Percentiles rank a stretch among this genome's conserved stretches.
Conservation (phyloP, 2,329 filamentous ascomycete genomes). For the Bipolaris oryzae region DNA sequence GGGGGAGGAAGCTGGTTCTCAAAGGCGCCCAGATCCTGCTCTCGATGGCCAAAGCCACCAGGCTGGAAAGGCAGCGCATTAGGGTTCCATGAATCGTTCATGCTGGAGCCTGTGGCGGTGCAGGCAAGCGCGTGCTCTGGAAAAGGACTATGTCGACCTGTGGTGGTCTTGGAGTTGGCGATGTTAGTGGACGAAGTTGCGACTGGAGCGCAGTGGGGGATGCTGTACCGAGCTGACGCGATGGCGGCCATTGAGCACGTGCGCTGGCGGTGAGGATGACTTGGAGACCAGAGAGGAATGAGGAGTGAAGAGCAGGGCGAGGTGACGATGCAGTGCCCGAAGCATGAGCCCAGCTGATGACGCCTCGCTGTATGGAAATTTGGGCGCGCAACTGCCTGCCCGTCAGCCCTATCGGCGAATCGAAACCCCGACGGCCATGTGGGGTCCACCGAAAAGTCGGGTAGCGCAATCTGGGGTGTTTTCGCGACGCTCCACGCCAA, state of each 20-base stretch:
- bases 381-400: constrained; percentile 19
- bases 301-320: constrained; percentile 10
- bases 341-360: constrained; percentile 17
- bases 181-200: constrained; percentile 35
- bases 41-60: constrained; percentile 15
- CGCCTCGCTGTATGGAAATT: not conserved
- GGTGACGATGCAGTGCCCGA: constrained; percentile 15
- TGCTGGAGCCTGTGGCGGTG: constrained; percentile 19
- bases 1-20: constrained; percentile 17
- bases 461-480: constrained; percentile 1
- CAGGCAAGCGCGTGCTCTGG: constrained; percentile 11
- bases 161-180: constrained; percentile 25
- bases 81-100: constrained; percentile 31
- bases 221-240: constrained; percentile 33
- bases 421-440: constrained; percentile 13
- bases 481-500: constrained; percentile 2
- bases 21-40: constrained; percentile 18
- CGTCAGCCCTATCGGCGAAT: constrained; percentile 21
- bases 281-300: constrained; percentile 15
- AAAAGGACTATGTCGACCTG: constrained; percentile 29
- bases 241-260: constrained; percentile 35
- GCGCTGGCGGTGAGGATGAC: constrained; percentile 15
- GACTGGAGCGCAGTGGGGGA: constrained; percentile 31
- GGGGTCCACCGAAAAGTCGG: constrained; percentile 24
- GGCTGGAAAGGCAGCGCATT: constrained; percentile 29